Conservation (phyloP, 768 basidiomycete species). For the Mrakia hoshinonis region DNA sequence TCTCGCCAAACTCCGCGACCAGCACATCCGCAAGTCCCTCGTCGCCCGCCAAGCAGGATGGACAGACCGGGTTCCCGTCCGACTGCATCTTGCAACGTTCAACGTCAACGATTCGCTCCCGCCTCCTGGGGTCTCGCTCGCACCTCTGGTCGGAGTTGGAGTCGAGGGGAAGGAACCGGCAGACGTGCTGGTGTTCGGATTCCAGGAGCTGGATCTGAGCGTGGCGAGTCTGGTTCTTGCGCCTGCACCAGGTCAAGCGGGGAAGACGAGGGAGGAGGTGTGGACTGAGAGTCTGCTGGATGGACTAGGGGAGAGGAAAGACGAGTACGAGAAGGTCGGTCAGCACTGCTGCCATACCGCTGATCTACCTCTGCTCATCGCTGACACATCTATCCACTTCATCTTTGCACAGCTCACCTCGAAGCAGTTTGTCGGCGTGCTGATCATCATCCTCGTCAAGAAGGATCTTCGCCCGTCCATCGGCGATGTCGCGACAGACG, state of each 20-base stretch:
- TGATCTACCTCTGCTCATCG: too few relatives aligned
- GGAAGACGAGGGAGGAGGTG: slow-evolving; percentile 11
- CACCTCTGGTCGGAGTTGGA: neutral
- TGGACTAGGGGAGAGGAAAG: neutral
- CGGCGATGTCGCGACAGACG: slow-evolving; percentile 3
- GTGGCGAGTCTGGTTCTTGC: neutral
- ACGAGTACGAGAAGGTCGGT: neutral
- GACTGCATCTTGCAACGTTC: slow-evolving; percentile 10
- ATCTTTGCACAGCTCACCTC: neutral
- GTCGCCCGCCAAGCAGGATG: neutral
- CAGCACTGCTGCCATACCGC: too few relatives aligned
- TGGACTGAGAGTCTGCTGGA: slow-evolving; percentile 8
- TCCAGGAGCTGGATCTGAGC: slow-evolving; percentile 14
- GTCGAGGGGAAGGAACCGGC: neutral
- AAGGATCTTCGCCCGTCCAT: neutral
- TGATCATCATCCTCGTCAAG: slow-evolving; percentile 6
- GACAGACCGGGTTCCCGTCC: neutral
- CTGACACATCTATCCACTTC: too few relatives aligned
- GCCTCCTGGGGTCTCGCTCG: neutral
- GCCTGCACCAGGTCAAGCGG: neutral
- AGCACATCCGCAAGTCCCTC: neutral
- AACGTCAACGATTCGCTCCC: slow-evolving; percentile 20
- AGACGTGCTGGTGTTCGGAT: slow-evolving; percentile 18
- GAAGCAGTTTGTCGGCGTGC: slow-evolving; percentile 18
- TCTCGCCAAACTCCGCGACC: neutral